phyloP scores from a whole-genome alignment of 2,329 filamentous ascomycete species.

The Colletotrichum tanaceti region DNA sequence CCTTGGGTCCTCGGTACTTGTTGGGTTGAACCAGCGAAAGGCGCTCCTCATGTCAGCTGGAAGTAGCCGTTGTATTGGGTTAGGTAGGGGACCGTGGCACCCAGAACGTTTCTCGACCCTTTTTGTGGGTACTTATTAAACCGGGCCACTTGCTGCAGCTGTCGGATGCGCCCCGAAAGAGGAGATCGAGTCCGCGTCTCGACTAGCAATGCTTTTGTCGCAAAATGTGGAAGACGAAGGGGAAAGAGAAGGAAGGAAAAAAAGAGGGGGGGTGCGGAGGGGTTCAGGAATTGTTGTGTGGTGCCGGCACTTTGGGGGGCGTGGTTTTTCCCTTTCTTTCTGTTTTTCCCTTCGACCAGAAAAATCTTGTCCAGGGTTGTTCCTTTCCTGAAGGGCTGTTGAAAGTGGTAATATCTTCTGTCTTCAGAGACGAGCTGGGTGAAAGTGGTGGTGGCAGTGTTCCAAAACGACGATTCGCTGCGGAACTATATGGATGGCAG shows the following conservation, averaged over 20 bases:
- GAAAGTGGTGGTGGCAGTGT: not conserved
- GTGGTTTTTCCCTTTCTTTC: not conserved
- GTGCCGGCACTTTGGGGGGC: too few species aligned
- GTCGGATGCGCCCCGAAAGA: conserved; percentile 39
- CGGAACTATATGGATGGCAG: conserved; percentile 5
- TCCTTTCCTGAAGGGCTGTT: not conserved
- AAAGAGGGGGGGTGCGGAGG: conserved; percentile 3
- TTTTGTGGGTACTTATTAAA: conserved; percentile 42
- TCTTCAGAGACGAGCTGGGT: not conserved
- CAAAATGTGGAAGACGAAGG: conserved; percentile 1
- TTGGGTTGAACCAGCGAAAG: conserved; percentile 41
- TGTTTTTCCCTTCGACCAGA: not conserved
- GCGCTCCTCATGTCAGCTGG: conserved; percentile 43
- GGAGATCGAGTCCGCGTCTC: conserved; percentile 41
- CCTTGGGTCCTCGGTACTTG: conserved; percentile 43
- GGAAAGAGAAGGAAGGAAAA: not conserved
- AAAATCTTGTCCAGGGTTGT: not conserved
- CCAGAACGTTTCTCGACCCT: conserved; percentile 42
- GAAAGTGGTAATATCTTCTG: not conserved
- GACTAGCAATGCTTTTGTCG: conserved; percentile 31
- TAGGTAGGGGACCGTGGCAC: conserved; percentile 39
- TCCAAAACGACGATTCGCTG: conserved; percentile 6
- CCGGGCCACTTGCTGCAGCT: conserved; percentile 40
- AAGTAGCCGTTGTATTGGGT: conserved; percentile 40
- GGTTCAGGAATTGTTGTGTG: not conserved